These are phyloP conservation scores for Sedum album DNA, from an alignment of 164 flowering plant species.

Conservation along the genomic window DNA sequence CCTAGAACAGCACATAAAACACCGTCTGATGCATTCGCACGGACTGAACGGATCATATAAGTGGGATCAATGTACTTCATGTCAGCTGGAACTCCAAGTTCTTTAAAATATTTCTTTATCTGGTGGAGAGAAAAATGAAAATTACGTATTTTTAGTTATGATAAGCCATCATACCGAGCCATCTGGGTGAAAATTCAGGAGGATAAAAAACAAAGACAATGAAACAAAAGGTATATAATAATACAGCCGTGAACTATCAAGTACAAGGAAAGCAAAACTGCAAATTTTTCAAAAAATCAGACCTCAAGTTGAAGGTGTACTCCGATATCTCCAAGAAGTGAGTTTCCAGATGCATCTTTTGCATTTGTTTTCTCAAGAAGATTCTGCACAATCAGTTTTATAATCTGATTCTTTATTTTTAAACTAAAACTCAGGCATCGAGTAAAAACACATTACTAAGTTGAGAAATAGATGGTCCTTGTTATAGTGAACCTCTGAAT, in stretches of 20 bases:
- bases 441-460: not conserved
- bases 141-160: not conserved
- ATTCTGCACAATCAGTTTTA: conserved; percentile 36
- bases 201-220: not conserved
- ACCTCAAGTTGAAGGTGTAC: conserved; percentile 88
- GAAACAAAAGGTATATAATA: not conserved
- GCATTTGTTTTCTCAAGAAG: conserved; percentile 69
- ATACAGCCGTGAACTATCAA: not conserved
- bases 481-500: not conserved
- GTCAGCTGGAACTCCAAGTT: conserved; percentile 55
- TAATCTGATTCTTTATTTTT: too few relatives aligned
- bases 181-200: not conserved
- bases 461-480: not conserved
- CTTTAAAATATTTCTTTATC: conserved; percentile 70
- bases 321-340: conserved; percentile 73
- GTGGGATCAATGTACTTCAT: conserved; percentile 94
- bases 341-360: conserved; percentile 81
- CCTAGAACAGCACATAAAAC: conserved; percentile 82
- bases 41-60: conserved; percentile 80
- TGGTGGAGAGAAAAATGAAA: conserved; percentile 19
- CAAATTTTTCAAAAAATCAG: conserved; percentile 11
- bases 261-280: not conserved
- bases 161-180: not conserved
- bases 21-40: conserved; percentile 95
- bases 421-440: too few relatives aligned